A percentile compares a stretch with the other conserved stretches of the same genome.
These are phyloP conservation scores for Pholiota molesta DNA, from an alignment of 768 basidiomycete species.

Conservation along the genomic window DNA sequence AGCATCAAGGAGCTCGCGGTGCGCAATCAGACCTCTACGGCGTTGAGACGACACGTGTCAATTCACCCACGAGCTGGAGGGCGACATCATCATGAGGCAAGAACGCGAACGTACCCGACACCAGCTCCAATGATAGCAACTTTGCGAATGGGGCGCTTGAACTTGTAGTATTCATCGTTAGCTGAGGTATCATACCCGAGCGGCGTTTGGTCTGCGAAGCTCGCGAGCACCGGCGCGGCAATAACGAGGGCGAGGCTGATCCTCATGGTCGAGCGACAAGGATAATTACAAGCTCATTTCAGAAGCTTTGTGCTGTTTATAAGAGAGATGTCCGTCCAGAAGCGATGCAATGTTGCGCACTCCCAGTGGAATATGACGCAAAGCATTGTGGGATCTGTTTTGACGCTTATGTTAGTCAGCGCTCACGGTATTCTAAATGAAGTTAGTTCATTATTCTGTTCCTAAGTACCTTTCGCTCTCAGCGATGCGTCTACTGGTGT, in stretches of 20 bases:
- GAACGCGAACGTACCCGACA: slow-evolving; percentile 32
- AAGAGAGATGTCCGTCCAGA: neutral
- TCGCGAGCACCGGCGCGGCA: neutral
- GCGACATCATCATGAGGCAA: neutral
- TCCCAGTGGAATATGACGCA: slow-evolving; percentile 20
- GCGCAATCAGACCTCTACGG: slow-evolving; percentile 37
- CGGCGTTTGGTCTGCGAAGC: neutral
- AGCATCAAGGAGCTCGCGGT: slow-evolving; percentile 35
- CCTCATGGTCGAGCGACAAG: neutral
- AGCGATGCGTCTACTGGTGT: too few relatives aligned
- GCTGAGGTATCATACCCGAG: neutral
- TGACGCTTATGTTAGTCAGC: neutral
- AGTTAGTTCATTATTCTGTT: neutral
- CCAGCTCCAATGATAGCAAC: slow-evolving; percentile 46
- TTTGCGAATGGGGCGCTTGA: slow-evolving; percentile 39
- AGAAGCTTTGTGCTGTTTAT: slow-evolving; percentile 1
- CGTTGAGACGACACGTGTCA: neutral
- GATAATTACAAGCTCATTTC: neutral
- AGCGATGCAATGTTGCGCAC: slow-evolving; percentile 13
- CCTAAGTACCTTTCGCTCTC: too few relatives aligned
- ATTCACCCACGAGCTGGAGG: neutral
- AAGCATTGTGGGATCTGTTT: neutral
- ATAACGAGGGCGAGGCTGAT: neutral
- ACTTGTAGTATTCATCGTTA: slow-evolving; percentile 28
- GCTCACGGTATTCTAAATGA: neutral